These are phyloP conservation scores for Hamigera avellanea DNA, from an alignment of 495 filamentous ascomycete species.

Conservation along the genomic window DNA sequence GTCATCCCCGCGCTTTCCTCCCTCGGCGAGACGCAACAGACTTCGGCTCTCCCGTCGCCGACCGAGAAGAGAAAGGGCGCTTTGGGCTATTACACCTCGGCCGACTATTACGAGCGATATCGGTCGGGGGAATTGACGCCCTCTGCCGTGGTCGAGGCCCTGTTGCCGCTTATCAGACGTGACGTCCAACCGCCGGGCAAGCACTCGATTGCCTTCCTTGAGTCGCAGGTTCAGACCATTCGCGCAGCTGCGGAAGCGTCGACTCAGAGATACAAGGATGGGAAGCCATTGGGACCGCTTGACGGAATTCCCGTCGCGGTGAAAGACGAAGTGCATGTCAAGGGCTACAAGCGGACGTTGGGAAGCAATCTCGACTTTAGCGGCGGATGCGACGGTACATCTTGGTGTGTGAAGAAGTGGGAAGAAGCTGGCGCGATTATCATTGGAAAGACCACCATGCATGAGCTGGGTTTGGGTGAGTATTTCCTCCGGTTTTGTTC, in stretches of 20 bases:
- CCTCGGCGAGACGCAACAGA: constrained; percentile 16
- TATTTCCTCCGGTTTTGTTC: constrained; percentile 2
- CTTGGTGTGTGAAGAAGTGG: constrained; percentile 67
- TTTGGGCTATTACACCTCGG: constrained; percentile 50
- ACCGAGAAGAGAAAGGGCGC: constrained; percentile 20
- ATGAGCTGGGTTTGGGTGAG: constrained; percentile 69
- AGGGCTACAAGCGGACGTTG: constrained; percentile 57
- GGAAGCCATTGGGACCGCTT: constrained; percentile 50
- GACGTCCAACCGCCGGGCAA: constrained; percentile 38
- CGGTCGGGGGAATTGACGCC: constrained; percentile 58
- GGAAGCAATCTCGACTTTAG: constrained; percentile 48
- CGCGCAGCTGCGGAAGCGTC: constrained; percentile 58
- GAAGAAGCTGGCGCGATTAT: constrained; percentile 71
- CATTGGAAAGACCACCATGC: constrained; percentile 83
- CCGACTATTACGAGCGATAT: constrained; percentile 71
- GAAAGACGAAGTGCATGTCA: constrained; percentile 71
- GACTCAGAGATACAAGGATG: constrained; percentile 54
- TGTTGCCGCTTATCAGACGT: constrained; percentile 58
- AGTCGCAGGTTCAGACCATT: constrained; percentile 46
- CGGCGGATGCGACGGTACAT: constrained; percentile 36
- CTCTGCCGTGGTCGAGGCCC: constrained; percentile 50
- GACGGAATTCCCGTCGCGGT: constrained; percentile 82
- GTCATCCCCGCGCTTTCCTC: constrained; percentile 53
- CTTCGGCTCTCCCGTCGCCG: constrained; percentile 11
- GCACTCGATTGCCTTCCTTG: constrained; percentile 60